A percentile compares a stretch with the other conserved stretches of the same genome.
phyloP scores from a whole-genome alignment of 2,329 filamentous ascomycete species.

The Clonostachys sp. region DNA sequence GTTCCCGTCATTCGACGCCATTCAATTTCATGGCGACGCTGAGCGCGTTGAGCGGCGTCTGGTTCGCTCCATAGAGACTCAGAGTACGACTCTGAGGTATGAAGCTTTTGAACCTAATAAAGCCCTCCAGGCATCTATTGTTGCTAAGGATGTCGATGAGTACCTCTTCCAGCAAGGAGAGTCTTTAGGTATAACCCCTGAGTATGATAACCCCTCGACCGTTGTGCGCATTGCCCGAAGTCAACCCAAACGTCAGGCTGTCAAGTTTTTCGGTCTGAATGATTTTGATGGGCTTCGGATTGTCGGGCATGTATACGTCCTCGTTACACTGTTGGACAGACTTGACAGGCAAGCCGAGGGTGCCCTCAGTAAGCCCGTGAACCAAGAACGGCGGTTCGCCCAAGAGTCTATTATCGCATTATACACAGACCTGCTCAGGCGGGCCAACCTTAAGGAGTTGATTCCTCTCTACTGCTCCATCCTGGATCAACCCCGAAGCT shows the following conservation, averaged over 20 bases:
- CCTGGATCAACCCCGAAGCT: constrained; percentile 58
- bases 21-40: constrained; percentile 56
- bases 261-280: constrained; percentile 42
- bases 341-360: constrained; percentile 24
- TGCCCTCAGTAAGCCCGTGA: not conserved
- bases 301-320: constrained; percentile 59
- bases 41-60: constrained; percentile 50
- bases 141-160: constrained; percentile 56
- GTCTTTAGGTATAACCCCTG: constrained; percentile 20
- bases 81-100: constrained; percentile 32
- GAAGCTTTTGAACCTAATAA: constrained; percentile 66
- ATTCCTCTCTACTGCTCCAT: constrained; percentile 87
- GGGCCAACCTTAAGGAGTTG: constrained; percentile 68
- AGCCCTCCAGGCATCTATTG: constrained; percentile 70
- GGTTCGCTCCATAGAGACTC: constrained; percentile 53
- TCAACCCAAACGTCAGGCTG: constrained; percentile 20
- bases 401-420: constrained; percentile 74
- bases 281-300: constrained; percentile 65
- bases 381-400: constrained; percentile 28
- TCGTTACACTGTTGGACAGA: constrained; percentile 63
- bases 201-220: not conserved
- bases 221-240: not conserved
- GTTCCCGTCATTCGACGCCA: constrained; percentile 60
- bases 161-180: constrained; percentile 58
- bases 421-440: constrained; percentile 76